These are phyloP conservation scores for Saturnispora dispora DNA, from an alignment of 805 yeast genomes.

Conservation along the genomic window DNA sequence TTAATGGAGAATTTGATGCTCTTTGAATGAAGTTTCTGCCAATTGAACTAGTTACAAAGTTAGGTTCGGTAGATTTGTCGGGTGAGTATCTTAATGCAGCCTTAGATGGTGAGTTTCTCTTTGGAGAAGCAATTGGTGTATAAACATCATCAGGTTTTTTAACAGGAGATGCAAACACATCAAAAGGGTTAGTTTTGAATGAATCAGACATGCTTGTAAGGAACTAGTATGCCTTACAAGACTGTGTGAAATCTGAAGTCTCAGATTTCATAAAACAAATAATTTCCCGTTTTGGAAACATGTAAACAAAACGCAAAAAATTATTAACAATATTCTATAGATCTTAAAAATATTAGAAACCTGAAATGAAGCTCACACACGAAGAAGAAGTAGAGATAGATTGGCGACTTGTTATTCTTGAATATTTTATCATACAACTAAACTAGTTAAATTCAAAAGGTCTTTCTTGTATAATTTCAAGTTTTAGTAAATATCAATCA, in stretches of 20 bases:
- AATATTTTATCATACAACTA: no score
- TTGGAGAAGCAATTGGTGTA: slow-evolving; percentile 27
- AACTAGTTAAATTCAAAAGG: no score
- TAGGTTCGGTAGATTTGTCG: slow-evolving; percentile 29
- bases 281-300: slow-evolving; percentile 14
- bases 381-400: no score
- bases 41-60: slow-evolving; percentile 26
- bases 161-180: slow-evolving; percentile 23
- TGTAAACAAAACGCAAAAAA: slow-evolving; percentile 4
- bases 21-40: slow-evolving; percentile 31
- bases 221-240: neutral
- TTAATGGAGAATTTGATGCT: slow-evolving; percentile 24
- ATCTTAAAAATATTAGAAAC: no score
- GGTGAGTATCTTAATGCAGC: slow-evolving; percentile 37
- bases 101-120: slow-evolving; percentile 28
- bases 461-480: no score
- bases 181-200: slow-evolving; percentile 22
- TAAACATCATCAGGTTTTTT: slow-evolving; percentile 25
- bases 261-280: neutral
- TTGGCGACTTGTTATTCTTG: no score
- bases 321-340: neutral
- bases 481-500: no score
- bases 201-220: slow-evolving; percentile 17
- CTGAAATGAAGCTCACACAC: no score
- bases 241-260: slow-evolving; percentile 6